Base-by-base conservation (phyloP, 495 filamentous ascomycete species). In the Zalerion maritima region DNA sequence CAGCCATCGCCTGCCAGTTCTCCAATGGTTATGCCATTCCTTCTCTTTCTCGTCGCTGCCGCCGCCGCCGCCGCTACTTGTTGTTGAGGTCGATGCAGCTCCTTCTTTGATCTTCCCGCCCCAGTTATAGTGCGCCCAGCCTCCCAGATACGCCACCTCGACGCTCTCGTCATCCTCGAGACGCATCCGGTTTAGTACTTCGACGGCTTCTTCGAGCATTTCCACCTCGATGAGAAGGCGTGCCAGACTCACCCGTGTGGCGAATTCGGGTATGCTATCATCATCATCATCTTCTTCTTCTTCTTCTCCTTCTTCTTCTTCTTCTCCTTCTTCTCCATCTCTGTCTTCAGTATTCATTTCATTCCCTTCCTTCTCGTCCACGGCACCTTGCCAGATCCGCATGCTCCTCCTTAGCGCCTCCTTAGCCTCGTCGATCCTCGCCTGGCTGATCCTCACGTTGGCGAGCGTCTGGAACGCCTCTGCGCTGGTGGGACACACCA, bases 111-210 rank as follows among this genome's bases (percentile, higher is more conserved):
- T 43, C 58, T 76, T 83, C 50, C 80, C 72, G 0, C 80, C 84
- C 32, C 78, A 55, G 31, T 89, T 62, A 45, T 81, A 80, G 34
- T 83, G 62, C 32, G 79, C 79, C 79, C 87, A 99, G 6, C 91
- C 91, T 18, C 91, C 87, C 2, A 96, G 61, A 57, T 99, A 99
- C 85, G 84, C 93, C 2, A 79, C 80, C 52, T 99, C 91, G 7
- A 94, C 82, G 52, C 86, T 84, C 38, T 73, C 65, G 48, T 99
- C 91, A 38, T 96, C 85, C 50, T 96, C 91, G 4, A 61, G 51
- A 11, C 93, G 71, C 28, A 99, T 49, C 28, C 81, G 60, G 41
- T 92, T 83, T 24, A 94, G 60, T 5, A 94, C 83, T 28, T 80
- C 74, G 14, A 93, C 62, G 3, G 89, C 91, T 36, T 81, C 70